These are phyloP conservation scores for Talaromyces liani DNA, from an alignment of 495 filamentous ascomycete species.

Conservation along the genomic window DNA sequence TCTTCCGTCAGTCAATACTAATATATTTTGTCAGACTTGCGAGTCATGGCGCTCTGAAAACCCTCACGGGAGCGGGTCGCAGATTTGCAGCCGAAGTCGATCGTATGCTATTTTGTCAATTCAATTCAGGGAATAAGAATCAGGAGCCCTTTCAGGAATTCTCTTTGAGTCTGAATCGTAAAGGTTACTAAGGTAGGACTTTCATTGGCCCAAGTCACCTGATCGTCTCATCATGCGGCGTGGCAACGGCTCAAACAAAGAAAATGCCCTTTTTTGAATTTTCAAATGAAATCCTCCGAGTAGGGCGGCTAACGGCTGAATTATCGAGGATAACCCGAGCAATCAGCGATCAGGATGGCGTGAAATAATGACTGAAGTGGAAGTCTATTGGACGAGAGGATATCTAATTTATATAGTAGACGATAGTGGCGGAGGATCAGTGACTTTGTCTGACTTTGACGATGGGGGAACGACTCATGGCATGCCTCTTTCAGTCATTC, in stretches of 20 bases:
- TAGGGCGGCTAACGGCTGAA: conserved; percentile 6
- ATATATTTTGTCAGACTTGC: neutral
- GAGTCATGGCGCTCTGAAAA: neutral
- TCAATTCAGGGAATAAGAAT: neutral
- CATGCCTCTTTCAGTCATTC: neutral
- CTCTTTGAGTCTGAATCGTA: neutral
- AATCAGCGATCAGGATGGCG: neutral
- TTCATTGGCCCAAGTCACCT: conserved; percentile 4
- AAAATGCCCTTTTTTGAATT: neutral
- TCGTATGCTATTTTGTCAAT: neutral
- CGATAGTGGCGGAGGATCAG: neutral
- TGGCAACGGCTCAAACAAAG: conserved; percentile 9
- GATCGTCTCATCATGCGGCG: conserved; percentile 8
- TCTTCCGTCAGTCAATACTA: neutral
- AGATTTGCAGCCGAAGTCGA: conserved; percentile 1
- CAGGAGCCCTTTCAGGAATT: neutral
- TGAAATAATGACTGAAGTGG: neutral
- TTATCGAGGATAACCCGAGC: neutral
- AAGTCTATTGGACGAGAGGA: neutral
- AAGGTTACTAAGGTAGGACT: neutral
- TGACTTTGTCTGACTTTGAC: neutral
- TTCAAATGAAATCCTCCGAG: conserved; percentile 4
- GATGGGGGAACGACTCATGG: neutral
- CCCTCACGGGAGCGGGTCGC: neutral
- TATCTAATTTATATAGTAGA: neutral